Conservation (phyloP, 768 basidiomycete species). For the Cystofilobasidium macerans region DNA sequence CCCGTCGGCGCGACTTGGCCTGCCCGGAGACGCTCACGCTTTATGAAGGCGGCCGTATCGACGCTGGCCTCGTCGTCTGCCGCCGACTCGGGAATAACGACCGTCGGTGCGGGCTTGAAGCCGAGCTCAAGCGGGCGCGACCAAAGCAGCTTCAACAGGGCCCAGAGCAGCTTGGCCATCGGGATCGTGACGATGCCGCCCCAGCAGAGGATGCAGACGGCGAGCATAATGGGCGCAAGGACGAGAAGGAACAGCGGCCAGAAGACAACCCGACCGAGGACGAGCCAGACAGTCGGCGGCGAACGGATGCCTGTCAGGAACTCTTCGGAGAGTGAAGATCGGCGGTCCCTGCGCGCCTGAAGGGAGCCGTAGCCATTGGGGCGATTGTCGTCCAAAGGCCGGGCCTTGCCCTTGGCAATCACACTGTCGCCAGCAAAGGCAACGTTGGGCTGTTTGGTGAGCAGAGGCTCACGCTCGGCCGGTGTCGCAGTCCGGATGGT, state of each 20-base stretch:
- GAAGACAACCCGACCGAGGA: conserved; percentile 62
- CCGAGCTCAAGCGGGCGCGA: conserved; percentile 70
- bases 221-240: conserved; percentile 77
- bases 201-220: conserved; percentile 87
- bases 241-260: conserved; percentile 65
- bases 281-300: conserved; percentile 28
- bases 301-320: conserved; percentile 14
- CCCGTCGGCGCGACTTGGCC: conserved; percentile 82
- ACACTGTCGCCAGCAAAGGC: background rate
- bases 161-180: conserved; percentile 97
- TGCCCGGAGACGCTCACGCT: conserved; percentile 42
- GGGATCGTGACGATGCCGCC: conserved; percentile 89
- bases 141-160: conserved; percentile 71
- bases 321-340: conserved; percentile 32
- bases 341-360: conserved; percentile 11
- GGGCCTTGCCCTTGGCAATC: conserved; percentile 23
- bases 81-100: conserved; percentile 45
- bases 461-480: conserved; percentile 19
- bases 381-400: conserved; percentile 24
- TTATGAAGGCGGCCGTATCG: conserved; percentile 3
- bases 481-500: conserved; percentile 23
- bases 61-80: background rate
- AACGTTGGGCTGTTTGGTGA: background rate
- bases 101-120: conserved; percentile 71
- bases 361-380: background rate